Base-by-base conservation (phyloP, 1,139 yeast genomes). In the Lodderomyces beijingensis region DNA sequence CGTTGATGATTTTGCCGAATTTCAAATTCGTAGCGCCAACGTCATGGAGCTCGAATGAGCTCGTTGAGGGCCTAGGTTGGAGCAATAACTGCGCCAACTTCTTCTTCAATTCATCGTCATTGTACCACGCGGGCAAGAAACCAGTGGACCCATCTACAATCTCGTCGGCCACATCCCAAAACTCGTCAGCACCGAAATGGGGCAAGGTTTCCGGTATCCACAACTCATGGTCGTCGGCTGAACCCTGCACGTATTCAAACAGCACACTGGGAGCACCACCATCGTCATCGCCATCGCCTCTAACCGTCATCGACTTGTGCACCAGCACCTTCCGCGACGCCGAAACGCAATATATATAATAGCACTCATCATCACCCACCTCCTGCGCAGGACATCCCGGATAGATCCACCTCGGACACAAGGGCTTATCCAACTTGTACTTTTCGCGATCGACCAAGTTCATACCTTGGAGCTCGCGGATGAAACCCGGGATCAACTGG, bases 151-250 rank as follows among this genome's bases (percentile, higher is more conserved):
- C 24, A n/a, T 30, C 33, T 4, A 53, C 35, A 33, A 70, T 50
- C 5, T 23, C 10, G 3, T 15, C 11, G 3, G 33, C 25, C 11
- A 28, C 14, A 1, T 53, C 39, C 95, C 95, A 87, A 35, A 84
- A 74, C 11, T 72, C 34, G 1, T 50, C 45, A 0, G 91, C 77
- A 1, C 66, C 69, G 16, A 87, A 53, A 1, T 45, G 35, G 29
- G 64, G 56, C 1, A 63, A 34, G 2, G 55, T 66, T 4, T 59
- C 51, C 0, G 69, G 55, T 0, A 88, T 78, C 96, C 96, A 88
- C 16, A 81, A 62, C 47, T 88, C 96, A 51, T 88, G 95, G 48
- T 88, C 96, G 54, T 88, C 96, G 0, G 93, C 96, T 0, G 95
- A 88, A 1, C 96, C 96, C 55, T 86, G 96, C 2, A 87, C 81